Percentiles rank a stretch among this genome's conserved stretches.
Evolutionary conservation across 371 early-diverging fungal species (phyloP).

Genomic region (Blyttiomyces sp.): DNA sequence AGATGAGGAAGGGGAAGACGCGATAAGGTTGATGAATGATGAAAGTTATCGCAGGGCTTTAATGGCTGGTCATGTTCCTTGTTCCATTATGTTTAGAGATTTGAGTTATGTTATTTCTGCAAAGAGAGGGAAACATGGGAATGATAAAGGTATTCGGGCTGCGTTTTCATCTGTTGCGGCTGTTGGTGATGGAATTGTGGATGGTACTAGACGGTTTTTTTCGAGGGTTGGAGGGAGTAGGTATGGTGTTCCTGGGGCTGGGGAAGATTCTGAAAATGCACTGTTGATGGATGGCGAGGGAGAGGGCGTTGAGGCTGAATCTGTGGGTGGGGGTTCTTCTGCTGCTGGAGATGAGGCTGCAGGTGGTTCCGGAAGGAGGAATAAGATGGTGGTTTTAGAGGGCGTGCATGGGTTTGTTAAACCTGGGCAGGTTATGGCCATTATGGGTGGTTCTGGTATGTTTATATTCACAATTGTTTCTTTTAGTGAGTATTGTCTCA

Average conservation of each 20-base stretch:
- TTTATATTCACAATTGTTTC: conserved; percentile 20
- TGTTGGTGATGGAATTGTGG: too few relatives aligned
- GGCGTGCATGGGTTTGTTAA: conserved; percentile 60
- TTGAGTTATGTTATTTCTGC: conserved; percentile 30
- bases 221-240: too few relatives aligned
- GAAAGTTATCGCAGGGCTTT: conserved; percentile 16
- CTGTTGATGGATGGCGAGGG: conserved; percentile 6
- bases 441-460: conserved; percentile 62
- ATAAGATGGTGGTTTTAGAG: conserved; percentile 18
- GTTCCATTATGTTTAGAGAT: conserved; percentile 42
- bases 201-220: too few relatives aligned
- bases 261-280: not conserved
- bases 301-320: not conserved
- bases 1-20: conserved; percentile 15
- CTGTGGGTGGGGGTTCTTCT: not conserved
- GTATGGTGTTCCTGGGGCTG: too few relatives aligned
- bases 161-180: too few relatives aligned
- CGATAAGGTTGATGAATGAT: not conserved
- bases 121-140: too few relatives aligned
- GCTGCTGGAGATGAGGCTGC: conserved; percentile 1
- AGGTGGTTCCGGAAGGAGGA: not conserved
- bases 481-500: not conserved
- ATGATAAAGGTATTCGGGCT: too few relatives aligned
- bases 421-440: conserved; percentile 83
- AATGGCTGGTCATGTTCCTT: conserved; percentile 38